phyloP scores from a whole-genome alignment of 768 basidiomycete species.

The Lactifluus piperatus region DNA sequence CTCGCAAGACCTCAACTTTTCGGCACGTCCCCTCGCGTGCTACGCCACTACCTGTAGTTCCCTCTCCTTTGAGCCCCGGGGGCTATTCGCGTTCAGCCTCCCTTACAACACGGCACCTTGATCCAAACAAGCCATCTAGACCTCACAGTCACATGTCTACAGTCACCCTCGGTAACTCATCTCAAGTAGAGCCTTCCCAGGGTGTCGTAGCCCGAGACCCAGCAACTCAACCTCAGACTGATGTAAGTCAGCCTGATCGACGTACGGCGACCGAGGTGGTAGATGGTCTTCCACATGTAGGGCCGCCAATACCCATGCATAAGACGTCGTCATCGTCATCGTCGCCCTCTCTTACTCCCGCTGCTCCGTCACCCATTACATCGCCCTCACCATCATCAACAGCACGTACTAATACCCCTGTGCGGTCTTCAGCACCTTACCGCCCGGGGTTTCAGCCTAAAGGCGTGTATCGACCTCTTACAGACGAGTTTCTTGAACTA shows the following conservation, averaged over 20 bases:
- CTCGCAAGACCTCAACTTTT: conserved; percentile 42
- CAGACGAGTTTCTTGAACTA: conserved; percentile 66
- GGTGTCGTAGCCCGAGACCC: too few species aligned
- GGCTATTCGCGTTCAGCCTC: conserved; percentile 20
- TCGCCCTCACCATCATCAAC: conserved; percentile 22
- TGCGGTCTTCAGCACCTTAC: conserved; percentile 49
- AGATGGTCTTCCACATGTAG: neutral
- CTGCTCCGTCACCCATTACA: conserved; percentile 14
- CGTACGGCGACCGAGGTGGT: neutral
- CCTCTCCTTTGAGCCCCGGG: conserved; percentile 31
- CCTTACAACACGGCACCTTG: conserved; percentile 17
- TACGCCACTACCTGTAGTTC: conserved; percentile 23
- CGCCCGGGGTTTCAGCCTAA: conserved; percentile 90
- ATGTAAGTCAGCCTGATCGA: neutral
- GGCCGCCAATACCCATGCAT: neutral
- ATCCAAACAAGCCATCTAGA: conserved; percentile 9
- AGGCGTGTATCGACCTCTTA: conserved; percentile 70
- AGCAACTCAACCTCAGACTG: neutral
- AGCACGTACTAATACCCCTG: conserved; percentile 11
- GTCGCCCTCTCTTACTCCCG: conserved; percentile 19
- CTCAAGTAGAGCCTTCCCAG: conserved; percentile 5
- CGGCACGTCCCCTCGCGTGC: conserved; percentile 38
- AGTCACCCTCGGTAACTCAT: conserved; percentile 12
- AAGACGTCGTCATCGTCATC: conserved; percentile 21
- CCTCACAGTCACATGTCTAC: conserved; percentile 17